Conservation (phyloP, 1,284 basidiomycete species). For the Phylloporus sp. region DNA sequence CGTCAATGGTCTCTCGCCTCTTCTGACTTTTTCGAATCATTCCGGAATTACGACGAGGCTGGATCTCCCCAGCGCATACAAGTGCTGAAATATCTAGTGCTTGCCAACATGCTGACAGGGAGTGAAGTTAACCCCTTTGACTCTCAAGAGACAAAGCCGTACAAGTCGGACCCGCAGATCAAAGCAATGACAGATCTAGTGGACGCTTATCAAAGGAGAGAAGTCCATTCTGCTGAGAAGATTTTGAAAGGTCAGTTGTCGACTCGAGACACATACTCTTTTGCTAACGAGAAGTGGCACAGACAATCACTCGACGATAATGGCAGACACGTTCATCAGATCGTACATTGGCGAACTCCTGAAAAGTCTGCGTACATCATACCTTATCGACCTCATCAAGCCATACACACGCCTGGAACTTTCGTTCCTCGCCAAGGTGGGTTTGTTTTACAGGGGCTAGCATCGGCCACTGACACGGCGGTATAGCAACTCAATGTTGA, state of each 20-base stretch:
- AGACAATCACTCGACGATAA: slow-evolving; percentile 95
- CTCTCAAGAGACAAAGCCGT: slow-evolving; percentile 99
- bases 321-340: slow-evolving; percentile 93
- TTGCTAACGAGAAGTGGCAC: slow-evolving; percentile 14
- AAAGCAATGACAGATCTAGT: slow-evolving; percentile 98
- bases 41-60: slow-evolving; percentile 98
- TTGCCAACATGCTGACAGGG: slow-evolving; percentile 98
- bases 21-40: slow-evolving; percentile 98
- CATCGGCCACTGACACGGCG: neutral
- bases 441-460: slow-evolving; percentile 13
- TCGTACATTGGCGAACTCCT: slow-evolving; percentile 95
- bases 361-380: slow-evolving; percentile 91
- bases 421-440: slow-evolving; percentile 87
- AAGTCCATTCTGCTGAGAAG: slow-evolving; percentile 95
- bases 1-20: slow-evolving; percentile 98
- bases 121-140: slow-evolving; percentile 99
- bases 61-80: slow-evolving; percentile 96
- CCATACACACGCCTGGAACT: slow-evolving; percentile 95
- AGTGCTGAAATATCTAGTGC: slow-evolving; percentile 97
- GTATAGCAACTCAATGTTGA: slow-evolving; percentile 91
- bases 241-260: slow-evolving; percentile 80
- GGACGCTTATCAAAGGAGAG: slow-evolving; percentile 93
- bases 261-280: neutral
- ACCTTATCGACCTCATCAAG: slow-evolving; percentile 96
- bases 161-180: slow-evolving; percentile 96